Evolutionary conservation across 345 rosid species (phyloP).

Genomic region (Fremontodendron californicum): DNA sequence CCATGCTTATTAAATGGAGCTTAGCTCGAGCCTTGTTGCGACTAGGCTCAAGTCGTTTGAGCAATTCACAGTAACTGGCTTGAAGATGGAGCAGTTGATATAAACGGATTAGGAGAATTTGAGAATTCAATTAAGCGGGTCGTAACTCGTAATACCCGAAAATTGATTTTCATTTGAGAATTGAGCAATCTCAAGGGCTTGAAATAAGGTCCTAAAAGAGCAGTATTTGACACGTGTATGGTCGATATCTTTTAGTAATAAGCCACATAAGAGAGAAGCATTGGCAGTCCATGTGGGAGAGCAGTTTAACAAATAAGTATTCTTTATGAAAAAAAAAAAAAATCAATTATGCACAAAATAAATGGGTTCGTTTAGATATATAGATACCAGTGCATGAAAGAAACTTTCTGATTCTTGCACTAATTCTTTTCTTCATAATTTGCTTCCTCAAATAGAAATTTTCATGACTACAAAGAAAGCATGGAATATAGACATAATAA

Average conservation of each 20-base stretch:
- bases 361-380: too few relatives aligned
- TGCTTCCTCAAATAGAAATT: too few relatives aligned
- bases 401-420: too few relatives aligned
- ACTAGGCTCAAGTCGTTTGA: conserved; percentile 51
- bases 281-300: too few relatives aligned
- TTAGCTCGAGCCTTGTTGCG: conserved; percentile 49
- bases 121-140: conserved; percentile 30
- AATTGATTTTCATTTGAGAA: neutral
- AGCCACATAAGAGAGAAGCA: conserved; percentile 56
- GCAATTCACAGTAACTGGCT: conserved; percentile 34
- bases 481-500: too few relatives aligned
- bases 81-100: conserved; percentile 26
- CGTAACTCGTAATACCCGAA: neutral
- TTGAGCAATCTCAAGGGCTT: neutral
- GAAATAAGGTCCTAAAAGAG: conserved; percentile 29
- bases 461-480: too few relatives aligned
- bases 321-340: too few relatives aligned
- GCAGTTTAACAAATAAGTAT: too few relatives aligned
- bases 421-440: too few relatives aligned
- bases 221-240: conserved; percentile 37
- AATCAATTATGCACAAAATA: too few relatives aligned
- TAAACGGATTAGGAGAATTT: conserved; percentile 32
- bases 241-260: conserved; percentile 49
- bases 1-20: conserved; percentile 38
- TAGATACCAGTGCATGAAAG: too few relatives aligned